Base-by-base conservation (phyloP, 768 basidiomycete genomes). In the Tylopilus vinaceipallidus region DNA sequence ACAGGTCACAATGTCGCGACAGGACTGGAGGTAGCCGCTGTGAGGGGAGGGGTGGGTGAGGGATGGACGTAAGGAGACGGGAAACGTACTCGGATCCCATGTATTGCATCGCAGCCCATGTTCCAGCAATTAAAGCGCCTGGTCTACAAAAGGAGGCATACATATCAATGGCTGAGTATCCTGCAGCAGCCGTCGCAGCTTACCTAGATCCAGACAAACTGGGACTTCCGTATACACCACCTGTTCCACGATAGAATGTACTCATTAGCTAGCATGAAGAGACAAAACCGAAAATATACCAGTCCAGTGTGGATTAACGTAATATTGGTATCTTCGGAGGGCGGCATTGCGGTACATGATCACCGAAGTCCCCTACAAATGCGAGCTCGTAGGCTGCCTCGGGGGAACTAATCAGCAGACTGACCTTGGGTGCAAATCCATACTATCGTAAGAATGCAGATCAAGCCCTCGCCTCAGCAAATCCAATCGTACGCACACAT, bases 51-150 rank as follows among this genome's bases (percentile, higher is more conserved):
- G 7, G 19, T 22, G 17, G 11, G 35, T 37, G 20, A 32, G 35
- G 27, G 48, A 23, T 0, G 8, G 24, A 34, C 9, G 30, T 1
- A 4, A 37, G 7, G 34, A 27, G 38, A 17, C 14, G 34, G 11
- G 46, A 33, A 17, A 75, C 86, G 44, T 62, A 93, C 91, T 86
- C 77, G 52, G 84, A 76, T 24, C 95, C 95, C 73, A 98, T 86
- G 65, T 91, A 83, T 54, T 95, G 88, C 84, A 99, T 86, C 2
- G 93, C 92, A 7, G 95, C 95, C 93, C 94, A 99, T 24, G 93
- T 85, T 39, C 91, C 95, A 22, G 95, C 95, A 52, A 99, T 86
- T 53, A 98, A 72, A 0, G 94, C 84, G 6, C 95, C 97, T 1
- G 95, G 91, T 33, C 95, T 91, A 14, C 13, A 30, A 0, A 32